A percentile compares a stretch with the other conserved stretches of the same genome.
Evolutionary conservation across 2,329 filamentous ascomycete genomes (phyloP).

Genomic region (Colletotrichum endophyticum): DNA sequence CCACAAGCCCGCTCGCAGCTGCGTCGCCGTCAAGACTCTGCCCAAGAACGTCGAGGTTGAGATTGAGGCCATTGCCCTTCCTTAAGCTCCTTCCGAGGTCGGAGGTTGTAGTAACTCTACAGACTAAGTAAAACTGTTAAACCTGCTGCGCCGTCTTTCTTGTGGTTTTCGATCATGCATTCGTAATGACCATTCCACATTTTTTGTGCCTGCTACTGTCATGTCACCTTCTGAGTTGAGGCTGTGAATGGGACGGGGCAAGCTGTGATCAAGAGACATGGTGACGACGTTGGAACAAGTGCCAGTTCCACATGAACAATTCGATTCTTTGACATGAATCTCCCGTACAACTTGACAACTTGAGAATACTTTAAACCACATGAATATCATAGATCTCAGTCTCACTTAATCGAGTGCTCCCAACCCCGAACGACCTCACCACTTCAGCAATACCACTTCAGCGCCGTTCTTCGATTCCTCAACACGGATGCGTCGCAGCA

Average conservation of each 20-base stretch:
- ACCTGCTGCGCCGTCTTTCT: not conserved
- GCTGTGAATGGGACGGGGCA: not conserved
- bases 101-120: not conserved
- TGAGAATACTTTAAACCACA: not conserved
- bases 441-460: not conserved
- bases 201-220: not conserved
- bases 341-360: not conserved
- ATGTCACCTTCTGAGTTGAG: not conserved
- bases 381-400: not conserved
- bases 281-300: not conserved
- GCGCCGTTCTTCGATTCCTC: not conserved
- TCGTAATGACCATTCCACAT: not conserved
- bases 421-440: not conserved
- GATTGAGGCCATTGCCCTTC: slow-evolving; percentile 85
- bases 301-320: too few species aligned
- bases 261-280: not conserved
- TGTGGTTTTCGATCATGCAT: not conserved
- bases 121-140: not conserved
- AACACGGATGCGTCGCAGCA: not conserved
- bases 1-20: slow-evolving; percentile 87
- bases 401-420: not conserved
- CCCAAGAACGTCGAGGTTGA: slow-evolving; percentile 87
- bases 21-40: slow-evolving; percentile 87
- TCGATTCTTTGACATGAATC: not conserved
- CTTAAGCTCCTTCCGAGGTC: slow-evolving; percentile 40